Percentiles rank a stretch among this genome's conserved stretches.
phyloP scores from a whole-genome alignment of 2,329 filamentous ascomycete genomes.

The Nigrospora oryzae region DNA sequence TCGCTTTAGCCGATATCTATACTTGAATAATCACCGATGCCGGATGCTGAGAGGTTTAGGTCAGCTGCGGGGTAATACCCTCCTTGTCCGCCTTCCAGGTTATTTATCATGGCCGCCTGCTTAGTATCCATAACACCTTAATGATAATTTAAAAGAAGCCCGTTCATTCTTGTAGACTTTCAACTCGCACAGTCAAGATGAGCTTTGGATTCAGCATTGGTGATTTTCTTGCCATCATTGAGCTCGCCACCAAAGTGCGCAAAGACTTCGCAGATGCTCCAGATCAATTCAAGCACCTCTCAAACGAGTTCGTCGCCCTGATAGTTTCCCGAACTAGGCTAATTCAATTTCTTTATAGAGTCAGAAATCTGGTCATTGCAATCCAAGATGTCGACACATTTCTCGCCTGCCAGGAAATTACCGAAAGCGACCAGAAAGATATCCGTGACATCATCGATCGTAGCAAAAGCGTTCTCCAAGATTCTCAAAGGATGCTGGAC shows the following conservation, averaged over 20 bases:
- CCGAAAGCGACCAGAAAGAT: constrained; percentile 9
- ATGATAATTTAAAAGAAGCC: background rate
- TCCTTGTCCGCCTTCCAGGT: too few relatives aligned
- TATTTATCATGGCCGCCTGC: too few relatives aligned
- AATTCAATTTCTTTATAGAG: constrained; percentile 7
- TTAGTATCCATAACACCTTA: too few relatives aligned
- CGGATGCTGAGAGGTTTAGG: too few relatives aligned
- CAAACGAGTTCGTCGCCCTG: constrained; percentile 11
- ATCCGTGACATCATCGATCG: constrained; percentile 7
- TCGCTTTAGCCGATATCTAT: too few relatives aligned
- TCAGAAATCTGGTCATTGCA: constrained; percentile 16
- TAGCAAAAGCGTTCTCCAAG: constrained; percentile 8
- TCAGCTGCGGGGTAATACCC: too few relatives aligned
- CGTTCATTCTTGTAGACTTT: background rate
- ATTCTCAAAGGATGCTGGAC: background rate
- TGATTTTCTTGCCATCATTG: constrained; percentile 20
- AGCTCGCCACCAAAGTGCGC: constrained; percentile 15
- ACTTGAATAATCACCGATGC: too few relatives aligned
- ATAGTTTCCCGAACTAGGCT: too few relatives aligned
- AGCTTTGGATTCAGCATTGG: constrained; percentile 24
- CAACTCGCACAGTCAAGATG: constrained; percentile 10
- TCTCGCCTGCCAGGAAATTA: constrained; percentile 8
- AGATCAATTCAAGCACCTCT: constrained; percentile 14
- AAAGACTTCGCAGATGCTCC: constrained; percentile 17
- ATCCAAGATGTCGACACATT: constrained; percentile 15